These are phyloP conservation scores for Staphylotrichum longicolle DNA, from an alignment of 495 filamentous ascomycete species.

Conservation along the genomic window DNA sequence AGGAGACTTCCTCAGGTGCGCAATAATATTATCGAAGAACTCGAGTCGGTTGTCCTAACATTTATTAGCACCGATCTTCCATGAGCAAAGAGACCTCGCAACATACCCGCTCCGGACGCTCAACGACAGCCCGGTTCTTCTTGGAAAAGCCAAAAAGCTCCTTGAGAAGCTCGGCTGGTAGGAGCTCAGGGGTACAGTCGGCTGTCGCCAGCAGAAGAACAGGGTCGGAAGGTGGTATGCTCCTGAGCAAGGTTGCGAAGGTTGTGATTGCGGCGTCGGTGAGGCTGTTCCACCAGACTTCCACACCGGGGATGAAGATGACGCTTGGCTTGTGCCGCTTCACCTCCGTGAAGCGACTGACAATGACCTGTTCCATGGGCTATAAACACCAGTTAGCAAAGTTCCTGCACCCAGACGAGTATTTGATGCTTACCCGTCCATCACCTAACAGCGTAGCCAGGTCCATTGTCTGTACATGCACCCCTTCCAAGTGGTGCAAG, in stretches of 20 bases:
- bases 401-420: background rate
- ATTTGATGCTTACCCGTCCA: slow-evolving; percentile 46
- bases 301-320: slow-evolving; percentile 88
- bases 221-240: slow-evolving; percentile 81
- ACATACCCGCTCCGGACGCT: slow-evolving; percentile 59
- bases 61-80: slow-evolving; percentile 33
- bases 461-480: slow-evolving; percentile 95
- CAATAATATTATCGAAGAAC: slow-evolving; percentile 71
- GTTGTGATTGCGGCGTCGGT: slow-evolving; percentile 61
- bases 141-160: slow-evolving; percentile 83
- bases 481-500: slow-evolving; percentile 83
- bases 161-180: slow-evolving; percentile 57
- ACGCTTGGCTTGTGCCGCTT: slow-evolving; percentile 93
- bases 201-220: slow-evolving; percentile 80
- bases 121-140: slow-evolving; percentile 68
- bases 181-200: slow-evolving; percentile 58
- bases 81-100: background rate
- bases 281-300: slow-evolving; percentile 78
- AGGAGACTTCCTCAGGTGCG: slow-evolving; percentile 72
- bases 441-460: slow-evolving; percentile 70
- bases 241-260: slow-evolving; percentile 73
- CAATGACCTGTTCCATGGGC: slow-evolving; percentile 81
- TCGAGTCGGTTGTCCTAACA: slow-evolving; percentile 59
- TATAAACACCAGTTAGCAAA: slow-evolving; percentile 35
- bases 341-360: slow-evolving; percentile 86